Conservation (phyloP, 2,329 filamentous ascomycete species). For the Fusarium sp. region DNA sequence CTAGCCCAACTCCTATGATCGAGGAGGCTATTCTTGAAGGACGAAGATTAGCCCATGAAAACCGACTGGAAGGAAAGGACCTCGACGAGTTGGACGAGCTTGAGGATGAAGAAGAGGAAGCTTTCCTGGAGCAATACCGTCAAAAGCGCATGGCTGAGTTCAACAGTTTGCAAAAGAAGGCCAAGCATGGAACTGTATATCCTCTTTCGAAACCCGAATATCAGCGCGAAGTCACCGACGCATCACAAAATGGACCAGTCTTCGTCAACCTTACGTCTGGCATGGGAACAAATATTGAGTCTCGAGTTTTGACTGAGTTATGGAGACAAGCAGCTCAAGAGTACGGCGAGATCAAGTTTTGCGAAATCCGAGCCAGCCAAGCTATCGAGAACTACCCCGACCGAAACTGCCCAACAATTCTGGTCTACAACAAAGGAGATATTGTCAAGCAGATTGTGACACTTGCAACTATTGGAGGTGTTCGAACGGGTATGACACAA, state of each 20-base stretch:
- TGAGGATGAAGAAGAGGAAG: slow-evolving; percentile 95
- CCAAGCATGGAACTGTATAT: slow-evolving; percentile 90
- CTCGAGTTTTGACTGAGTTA: slow-evolving; percentile 82
- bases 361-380: slow-evolving; percentile 90
- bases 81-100: slow-evolving; percentile 92
- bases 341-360: slow-evolving; percentile 97
- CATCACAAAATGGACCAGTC: slow-evolving; percentile 75
- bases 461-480: slow-evolving; percentile 80
- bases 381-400: slow-evolving; percentile 98
- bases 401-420: slow-evolving; percentile 90
- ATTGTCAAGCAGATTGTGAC: slow-evolving; percentile 95
- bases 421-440: slow-evolving; percentile 92
- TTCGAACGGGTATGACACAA: slow-evolving; percentile 76
- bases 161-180: slow-evolving; percentile 77
- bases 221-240: slow-evolving; percentile 88
- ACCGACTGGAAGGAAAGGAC: slow-evolving; percentile 92
- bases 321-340: slow-evolving; percentile 87
- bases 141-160: slow-evolving; percentile 90
- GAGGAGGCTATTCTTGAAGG: slow-evolving; percentile 93
- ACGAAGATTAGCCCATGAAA: slow-evolving; percentile 86
- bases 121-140: slow-evolving; percentile 87
- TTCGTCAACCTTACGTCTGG: slow-evolving; percentile 87
- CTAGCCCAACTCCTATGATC: slow-evolving; percentile 94
- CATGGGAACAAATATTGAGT: slow-evolving; percentile 84
- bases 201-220: slow-evolving; percentile 96